phyloP scores from a whole-genome alignment of 257 asterid species.

The Solanum paucissectum region DNA sequence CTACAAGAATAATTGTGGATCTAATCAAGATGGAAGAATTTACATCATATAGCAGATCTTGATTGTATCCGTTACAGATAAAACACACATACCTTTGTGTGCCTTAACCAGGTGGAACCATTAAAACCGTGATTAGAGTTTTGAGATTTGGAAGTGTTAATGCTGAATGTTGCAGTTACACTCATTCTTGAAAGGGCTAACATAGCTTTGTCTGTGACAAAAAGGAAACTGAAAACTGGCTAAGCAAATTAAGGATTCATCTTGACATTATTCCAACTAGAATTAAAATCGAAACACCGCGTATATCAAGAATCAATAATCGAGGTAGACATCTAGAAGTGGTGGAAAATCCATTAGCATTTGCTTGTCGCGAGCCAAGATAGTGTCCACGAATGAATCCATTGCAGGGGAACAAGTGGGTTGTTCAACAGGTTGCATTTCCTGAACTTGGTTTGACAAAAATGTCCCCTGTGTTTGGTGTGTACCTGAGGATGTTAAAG shows the following conservation, averaged over 20 bases:
- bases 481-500: not conserved
- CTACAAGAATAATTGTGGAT: not conserved
- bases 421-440: slow-evolving; percentile 1
- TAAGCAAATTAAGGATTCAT: not conserved
- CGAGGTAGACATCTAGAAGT: slow-evolving; percentile 36
- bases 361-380: slow-evolving; percentile 64
- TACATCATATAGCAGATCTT: not conserved
- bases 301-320: slow-evolving; percentile 18
- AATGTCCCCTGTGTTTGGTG: slow-evolving; percentile 11
- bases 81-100: not conserved
- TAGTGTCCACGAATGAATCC: slow-evolving; percentile 65
- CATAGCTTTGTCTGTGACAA: not conserved
- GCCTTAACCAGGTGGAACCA: not conserved
- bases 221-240: not conserved
- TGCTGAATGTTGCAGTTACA: not conserved
- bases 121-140: not conserved
- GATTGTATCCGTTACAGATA: not conserved
- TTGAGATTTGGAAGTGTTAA: not conserved
- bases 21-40: not conserved
- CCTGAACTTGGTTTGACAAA: not conserved
- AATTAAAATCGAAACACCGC: not conserved
- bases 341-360: slow-evolving; percentile 60
- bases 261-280: not conserved
- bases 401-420: slow-evolving; percentile 12
- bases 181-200: not conserved